Percentiles rank a stretch among this genome's conserved stretches.
Evolutionary conservation across 768 basidiomycete species (phyloP).

Genomic region (Piloderma croceum): DNA sequence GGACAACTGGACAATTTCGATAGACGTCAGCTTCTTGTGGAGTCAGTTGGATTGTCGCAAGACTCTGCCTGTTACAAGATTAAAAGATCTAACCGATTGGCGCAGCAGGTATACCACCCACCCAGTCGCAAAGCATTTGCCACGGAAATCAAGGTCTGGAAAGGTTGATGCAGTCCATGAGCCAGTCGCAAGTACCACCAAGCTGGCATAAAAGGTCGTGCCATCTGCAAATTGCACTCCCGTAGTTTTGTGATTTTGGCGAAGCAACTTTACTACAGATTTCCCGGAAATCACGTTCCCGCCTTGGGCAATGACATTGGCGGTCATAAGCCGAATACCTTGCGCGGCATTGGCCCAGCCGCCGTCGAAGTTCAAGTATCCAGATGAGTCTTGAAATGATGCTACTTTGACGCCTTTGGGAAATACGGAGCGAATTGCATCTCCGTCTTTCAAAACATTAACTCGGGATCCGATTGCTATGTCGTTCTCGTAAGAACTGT

Average conservation of each 20-base stretch:
- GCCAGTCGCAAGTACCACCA: constrained; percentile 69
- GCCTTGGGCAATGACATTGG: constrained; percentile 50
- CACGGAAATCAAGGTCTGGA: constrained; percentile 46
- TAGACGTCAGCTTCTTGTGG: constrained; percentile 63
- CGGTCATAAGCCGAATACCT: constrained; percentile 52
- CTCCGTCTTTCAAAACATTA: constrained; percentile 30
- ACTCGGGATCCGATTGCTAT: constrained; percentile 48
- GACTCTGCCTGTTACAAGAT: constrained; percentile 52
- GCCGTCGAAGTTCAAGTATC: constrained; percentile 70
- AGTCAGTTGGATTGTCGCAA: constrained; percentile 75
- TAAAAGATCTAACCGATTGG: neutral
- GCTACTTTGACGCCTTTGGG: constrained; percentile 35
- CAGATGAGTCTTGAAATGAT: constrained; percentile 34
- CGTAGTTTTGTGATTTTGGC: constrained; percentile 32
- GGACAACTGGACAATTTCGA: constrained; percentile 55
- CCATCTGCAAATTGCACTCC: constrained; percentile 66
- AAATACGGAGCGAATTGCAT: constrained; percentile 44
- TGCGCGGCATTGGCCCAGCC: constrained; percentile 83
- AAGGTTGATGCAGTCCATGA: constrained; percentile 85
- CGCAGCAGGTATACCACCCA: constrained; percentile 26
- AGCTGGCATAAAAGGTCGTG: constrained; percentile 44
- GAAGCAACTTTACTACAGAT: constrained; percentile 46
- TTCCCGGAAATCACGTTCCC: constrained; percentile 57
- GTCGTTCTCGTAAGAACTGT: constrained; percentile 61
- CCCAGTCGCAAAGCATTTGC: constrained; percentile 75